Conservation (phyloP, 768 basidiomycete species). For the Psilocybe subaeruginosa region DNA sequence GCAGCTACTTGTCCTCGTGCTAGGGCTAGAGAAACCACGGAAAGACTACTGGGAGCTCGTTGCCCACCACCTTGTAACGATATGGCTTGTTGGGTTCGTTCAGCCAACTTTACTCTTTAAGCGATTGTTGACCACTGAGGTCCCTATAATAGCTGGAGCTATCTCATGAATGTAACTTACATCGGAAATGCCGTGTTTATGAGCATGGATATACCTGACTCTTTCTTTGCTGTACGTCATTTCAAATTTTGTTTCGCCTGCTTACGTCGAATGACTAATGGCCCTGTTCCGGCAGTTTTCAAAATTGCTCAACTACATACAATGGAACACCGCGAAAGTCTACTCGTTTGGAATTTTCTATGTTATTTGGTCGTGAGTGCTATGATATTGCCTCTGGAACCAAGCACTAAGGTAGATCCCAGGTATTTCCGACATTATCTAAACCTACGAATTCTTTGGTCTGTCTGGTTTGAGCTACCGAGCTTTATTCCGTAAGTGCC, state of each 20-base stretch:
- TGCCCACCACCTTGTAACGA: constrained; percentile 88
- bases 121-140: neutral
- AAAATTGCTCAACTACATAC: constrained; percentile 91
- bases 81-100: constrained; percentile 88
- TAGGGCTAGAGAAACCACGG: constrained; percentile 91
- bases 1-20: constrained; percentile 83
- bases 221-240: constrained; percentile 75
- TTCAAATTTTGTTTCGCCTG: neutral
- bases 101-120: neutral
- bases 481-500: constrained; percentile 67
- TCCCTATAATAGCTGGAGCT: constrained; percentile 69
- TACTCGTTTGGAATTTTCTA: constrained; percentile 69
- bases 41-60: constrained; percentile 90
- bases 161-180: constrained; percentile 74
- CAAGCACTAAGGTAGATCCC: constrained; percentile 3
- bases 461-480: constrained; percentile 80
- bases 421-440: constrained; percentile 96
- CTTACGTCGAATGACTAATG: neutral
- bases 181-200: constrained; percentile 93
- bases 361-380: constrained; percentile 77
- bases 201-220: constrained; percentile 97
- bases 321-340: constrained; percentile 63
- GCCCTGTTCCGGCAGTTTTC: constrained; percentile 53
- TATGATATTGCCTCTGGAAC: neutral
- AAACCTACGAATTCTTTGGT: constrained; percentile 85